Percentiles rank a stretch among this genome's conserved stretches.
These are phyloP conservation scores for Parasitella parasitica DNA, from an alignment of 371 early-diverging fungal species.

Conservation along the genomic window DNA sequence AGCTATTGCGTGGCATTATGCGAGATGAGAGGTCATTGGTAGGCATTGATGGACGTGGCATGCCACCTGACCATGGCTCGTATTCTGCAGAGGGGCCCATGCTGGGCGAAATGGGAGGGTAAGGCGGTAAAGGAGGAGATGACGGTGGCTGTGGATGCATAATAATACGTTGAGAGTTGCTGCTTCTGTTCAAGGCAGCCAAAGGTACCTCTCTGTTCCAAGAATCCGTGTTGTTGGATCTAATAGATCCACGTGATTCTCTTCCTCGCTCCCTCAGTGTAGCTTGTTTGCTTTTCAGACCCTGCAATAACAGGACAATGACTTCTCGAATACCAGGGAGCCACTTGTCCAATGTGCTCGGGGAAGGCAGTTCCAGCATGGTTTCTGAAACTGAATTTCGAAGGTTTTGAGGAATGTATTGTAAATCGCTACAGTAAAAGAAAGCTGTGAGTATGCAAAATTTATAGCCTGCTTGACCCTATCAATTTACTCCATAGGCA, in stretches of 20 bases:
- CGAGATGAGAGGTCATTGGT: constrained; percentile 33
- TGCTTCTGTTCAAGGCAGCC: constrained; percentile 36
- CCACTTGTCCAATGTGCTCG: constrained; percentile 51
- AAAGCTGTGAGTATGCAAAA: no score
- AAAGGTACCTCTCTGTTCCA: constrained; percentile 44
- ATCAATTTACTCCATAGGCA: constrained; percentile 51
- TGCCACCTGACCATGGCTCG: constrained; percentile 40
- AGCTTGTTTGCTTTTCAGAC: constrained; percentile 61
- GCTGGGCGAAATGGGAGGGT: constrained; percentile 14
- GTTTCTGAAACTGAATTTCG: constrained; percentile 54
- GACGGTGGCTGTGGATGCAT: constrained; percentile 15
- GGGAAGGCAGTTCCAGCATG: constrained; percentile 57
- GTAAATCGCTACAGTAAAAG: constrained; percentile 45
- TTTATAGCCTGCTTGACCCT: no score
- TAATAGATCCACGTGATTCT: constrained; percentile 19
- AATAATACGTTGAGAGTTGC: constrained; percentile 22
- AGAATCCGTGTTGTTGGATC: constrained; percentile 20
- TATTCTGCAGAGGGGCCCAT: constrained; percentile 31
- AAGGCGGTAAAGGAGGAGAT: constrained; percentile 15
- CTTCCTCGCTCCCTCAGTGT: constrained; percentile 29
- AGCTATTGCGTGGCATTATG: constrained; percentile 21
- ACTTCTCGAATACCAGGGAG: constrained; percentile 64
- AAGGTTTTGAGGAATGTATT: constrained; percentile 59
- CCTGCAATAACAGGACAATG: constrained; percentile 63
- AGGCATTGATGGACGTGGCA: constrained; percentile 44